These are phyloP conservation scores for Podospora appendiculata DNA, from an alignment of 495 filamentous ascomycete species.

Conservation along the genomic window DNA sequence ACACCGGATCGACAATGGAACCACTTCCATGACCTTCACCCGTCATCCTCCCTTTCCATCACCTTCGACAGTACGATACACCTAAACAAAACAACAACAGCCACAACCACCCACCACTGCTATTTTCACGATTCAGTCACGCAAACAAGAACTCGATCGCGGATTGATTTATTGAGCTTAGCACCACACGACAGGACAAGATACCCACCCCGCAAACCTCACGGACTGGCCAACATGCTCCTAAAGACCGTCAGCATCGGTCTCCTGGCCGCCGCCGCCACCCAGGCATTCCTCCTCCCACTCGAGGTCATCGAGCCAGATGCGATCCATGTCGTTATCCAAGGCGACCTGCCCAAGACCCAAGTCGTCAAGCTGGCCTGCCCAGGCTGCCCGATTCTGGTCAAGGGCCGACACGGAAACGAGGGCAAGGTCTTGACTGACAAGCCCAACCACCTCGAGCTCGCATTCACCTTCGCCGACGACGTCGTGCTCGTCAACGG, in stretches of 20 bases:
- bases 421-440: conserved; percentile 14
- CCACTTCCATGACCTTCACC: no score
- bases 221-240: conserved; percentile 10
- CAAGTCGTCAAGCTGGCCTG: conserved; percentile 30
- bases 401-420: conserved; percentile 15
- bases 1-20: no score
- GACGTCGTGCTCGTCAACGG: conserved; percentile 37
- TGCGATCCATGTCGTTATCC: conserved; percentile 1
- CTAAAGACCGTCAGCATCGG: conserved; percentile 17
- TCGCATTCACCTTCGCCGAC: conserved; percentile 29
- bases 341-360: conserved; percentile 4
- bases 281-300: conserved; percentile 19
- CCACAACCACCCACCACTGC: no score
- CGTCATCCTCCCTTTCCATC: no score
- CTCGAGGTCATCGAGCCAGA: conserved; percentile 16
- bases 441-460: conserved; percentile 30
- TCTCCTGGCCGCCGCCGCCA: conserved; percentile 14
- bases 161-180: no score
- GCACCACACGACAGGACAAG: no score
- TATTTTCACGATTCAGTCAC: no score
- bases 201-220: no score
- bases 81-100: no score
- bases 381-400: conserved; percentile 31
- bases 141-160: no score
- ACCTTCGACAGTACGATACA: no score